These are phyloP conservation scores for Boletus insuetus DNA, from an alignment of 768 basidiomycete genomes.

Conservation along the genomic window DNA sequence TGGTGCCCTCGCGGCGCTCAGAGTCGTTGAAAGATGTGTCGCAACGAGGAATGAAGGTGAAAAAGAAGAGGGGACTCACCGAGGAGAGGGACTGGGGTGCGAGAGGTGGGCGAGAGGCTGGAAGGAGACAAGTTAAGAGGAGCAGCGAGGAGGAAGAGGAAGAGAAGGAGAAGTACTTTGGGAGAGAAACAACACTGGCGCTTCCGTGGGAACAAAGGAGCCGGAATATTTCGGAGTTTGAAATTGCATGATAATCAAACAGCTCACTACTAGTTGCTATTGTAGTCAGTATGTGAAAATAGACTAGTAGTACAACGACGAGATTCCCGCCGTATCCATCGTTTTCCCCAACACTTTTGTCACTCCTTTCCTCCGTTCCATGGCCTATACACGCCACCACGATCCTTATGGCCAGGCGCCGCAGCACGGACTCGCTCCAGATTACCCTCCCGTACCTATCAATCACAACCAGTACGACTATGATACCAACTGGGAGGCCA, in stretches of 20 bases:
- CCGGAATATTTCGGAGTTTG: conserved; percentile 43
- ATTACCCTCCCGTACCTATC: conserved; percentile 35
- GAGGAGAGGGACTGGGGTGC: conserved; percentile 8
- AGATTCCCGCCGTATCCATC: background rate
- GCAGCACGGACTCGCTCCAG: conserved; percentile 33
- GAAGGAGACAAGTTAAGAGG: conserved; percentile 25
- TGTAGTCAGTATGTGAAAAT: no score
- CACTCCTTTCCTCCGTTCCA: conserved; percentile 19
- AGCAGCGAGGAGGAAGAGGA: conserved; percentile 29
- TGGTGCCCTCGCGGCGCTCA: conserved; percentile 31
- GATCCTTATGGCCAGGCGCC: conserved; percentile 42
- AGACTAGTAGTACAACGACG: no score
- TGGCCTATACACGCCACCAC: conserved; percentile 55
- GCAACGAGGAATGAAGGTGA: conserved; percentile 2
- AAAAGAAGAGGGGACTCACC: conserved; percentile 22
- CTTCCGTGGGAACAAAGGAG: conserved; percentile 37
- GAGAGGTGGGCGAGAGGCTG: conserved; percentile 13
- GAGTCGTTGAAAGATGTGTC: conserved; percentile 7
- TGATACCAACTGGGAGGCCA: conserved; percentile 46
- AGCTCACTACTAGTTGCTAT: no score
- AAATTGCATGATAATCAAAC: conserved; percentile 25
- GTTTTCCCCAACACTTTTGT: background rate
- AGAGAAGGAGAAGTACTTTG: conserved; percentile 25
- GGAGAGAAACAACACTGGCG: conserved; percentile 45
- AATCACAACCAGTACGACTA: conserved; percentile 43